Base-by-base conservation (phyloP, 2,329 filamentous ascomycete genomes). In the Hansfordia pulvinata region DNA sequence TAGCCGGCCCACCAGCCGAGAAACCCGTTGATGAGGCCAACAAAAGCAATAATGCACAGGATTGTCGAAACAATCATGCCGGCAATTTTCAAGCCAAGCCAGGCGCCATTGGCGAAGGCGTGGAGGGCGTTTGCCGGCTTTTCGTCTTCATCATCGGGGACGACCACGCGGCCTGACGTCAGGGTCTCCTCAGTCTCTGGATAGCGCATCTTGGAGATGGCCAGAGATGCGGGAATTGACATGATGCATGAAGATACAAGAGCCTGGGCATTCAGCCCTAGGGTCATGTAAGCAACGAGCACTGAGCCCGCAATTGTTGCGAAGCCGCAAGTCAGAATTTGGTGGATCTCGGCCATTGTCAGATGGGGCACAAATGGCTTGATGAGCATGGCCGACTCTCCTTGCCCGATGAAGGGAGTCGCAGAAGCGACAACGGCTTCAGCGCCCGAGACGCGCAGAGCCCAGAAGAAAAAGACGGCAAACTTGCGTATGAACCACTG, bases 381-480 rank as follows among this genome's bases (percentile, higher is more conserved):
- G 52, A 94, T 84, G 44, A 94, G 60, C 80, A 93, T 92, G 33
- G 83, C 84, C 14, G 81, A 90, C 62, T 93, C 86, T 45, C 86
- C 85, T 58, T 93, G 85, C 7, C 86, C 86, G 44, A 93, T 90
- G 55, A 93, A 93, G 7, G 86, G 86, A 1, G 85, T 92, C 8
- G 86, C 85, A 18, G 86, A 81, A 18, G 86, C 86, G 31, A 93
- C 86, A 26, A 93, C 80, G n/a, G 86, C 84, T 53, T 93, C 86
- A 23, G 83, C 83, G 34, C 86, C 86, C 4, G 84, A 93, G 5
- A 93, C 83, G 27, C 72, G 69, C 54, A 94, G 76, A 23, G 64
- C 68, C 79, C 83, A 93, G 69, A 88, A 92, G 66, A 94, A 92
- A 54, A 93, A 85, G 27, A 70, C 67, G 32, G 86, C 84, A 41